These are phyloP conservation scores for Cyclanthera cordifolia DNA, from an alignment of 306 rosid genomes.

Conservation along the genomic window DNA sequence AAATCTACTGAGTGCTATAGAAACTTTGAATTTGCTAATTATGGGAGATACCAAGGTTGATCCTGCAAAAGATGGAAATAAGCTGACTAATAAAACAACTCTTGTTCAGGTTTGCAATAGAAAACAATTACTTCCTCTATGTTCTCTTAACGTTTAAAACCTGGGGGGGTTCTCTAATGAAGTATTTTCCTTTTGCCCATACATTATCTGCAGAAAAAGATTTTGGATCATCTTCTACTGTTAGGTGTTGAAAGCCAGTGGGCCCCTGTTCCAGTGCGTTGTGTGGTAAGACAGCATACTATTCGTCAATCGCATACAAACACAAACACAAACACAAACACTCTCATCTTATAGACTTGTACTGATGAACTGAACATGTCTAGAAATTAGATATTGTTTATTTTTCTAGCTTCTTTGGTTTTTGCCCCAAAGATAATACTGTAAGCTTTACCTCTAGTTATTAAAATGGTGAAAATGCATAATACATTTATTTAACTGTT, in stretches of 20 bases:
- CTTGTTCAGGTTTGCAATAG: constrained; percentile 62
- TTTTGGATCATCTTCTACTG: constrained; percentile 69
- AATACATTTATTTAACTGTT: neutral
- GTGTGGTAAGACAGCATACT: constrained; percentile 40
- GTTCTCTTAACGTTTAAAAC: constrained; percentile 8
- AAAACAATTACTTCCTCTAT: constrained; percentile 11
- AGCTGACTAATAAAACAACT: constrained; percentile 55
- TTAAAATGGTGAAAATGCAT: neutral
- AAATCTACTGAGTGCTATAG: constrained; percentile 74
- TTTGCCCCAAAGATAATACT: neutral
- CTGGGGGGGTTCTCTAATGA: constrained; percentile 21
- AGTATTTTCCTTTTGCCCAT: constrained; percentile 21
- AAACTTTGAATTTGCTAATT: constrained; percentile 60
- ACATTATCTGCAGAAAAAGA: constrained; percentile 43
- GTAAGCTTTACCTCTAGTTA: neutral
- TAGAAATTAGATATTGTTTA: neutral
- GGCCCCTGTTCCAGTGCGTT: constrained; percentile 80
- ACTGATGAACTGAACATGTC: constrained; percentile 3
- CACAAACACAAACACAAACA: too few relatives aligned
- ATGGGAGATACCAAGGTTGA: constrained; percentile 62
- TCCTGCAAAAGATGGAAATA: constrained; percentile 67
- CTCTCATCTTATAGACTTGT: neutral
- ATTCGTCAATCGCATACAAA: neutral
- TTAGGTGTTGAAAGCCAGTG: constrained; percentile 88
- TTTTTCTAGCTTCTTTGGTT: neutral